Base-by-base conservation (phyloP, 2,329 filamentous ascomycete species). In the Alternaria arborescens region DNA sequence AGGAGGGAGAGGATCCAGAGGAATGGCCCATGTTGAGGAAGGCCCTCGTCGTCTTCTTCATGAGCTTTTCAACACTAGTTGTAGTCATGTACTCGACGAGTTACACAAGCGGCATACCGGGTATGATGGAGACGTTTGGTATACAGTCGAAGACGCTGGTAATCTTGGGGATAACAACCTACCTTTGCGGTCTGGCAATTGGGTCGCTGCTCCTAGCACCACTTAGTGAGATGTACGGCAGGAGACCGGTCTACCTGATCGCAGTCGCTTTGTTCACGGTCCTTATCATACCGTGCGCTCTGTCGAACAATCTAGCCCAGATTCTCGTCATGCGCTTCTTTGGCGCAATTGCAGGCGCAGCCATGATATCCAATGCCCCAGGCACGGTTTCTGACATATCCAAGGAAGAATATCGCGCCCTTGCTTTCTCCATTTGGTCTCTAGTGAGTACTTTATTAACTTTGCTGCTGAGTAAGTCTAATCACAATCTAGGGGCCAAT, bases 301-400 rank as follows among this genome's bases (percentile, higher is more conserved):
- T 94, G 26, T 89, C 90, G 5, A 87, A 86, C 52, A 91, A 89
- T 5, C 80, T 94, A 1, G 83, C 84, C 0, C 84, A 87, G 38
- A 86, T 95, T 46, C 84, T 95, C n/a, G 82, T 91, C 5, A 83
- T 89, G 50, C 85, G 92, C 24, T 94, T 93, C 76, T 87, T 95
- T 65, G 89, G 88, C 30, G 90, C 89, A 8, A 78, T 93, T 56
- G 92, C 89, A 52, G 91, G 92, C 4, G 87, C 91, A 6, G 92
- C 91, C 42, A 91, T 96, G 87, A 89, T 97, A 26, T 88, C 89
- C 12, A 97, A 96, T 73, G 88, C 90, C 1, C 92, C 93, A 0
- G 94, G 93, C 3, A 92, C 89, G 8, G 86, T 97, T 11, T 89
- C 91, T 28, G 94, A 97, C 76, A 89, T 97, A 51, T 88, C 92